Evolutionary conservation across 1,284 basidiomycete genomes (phyloP), one percentile per base, ranked within the genome.

Genomic region (Moniliella sp.): DNA sequence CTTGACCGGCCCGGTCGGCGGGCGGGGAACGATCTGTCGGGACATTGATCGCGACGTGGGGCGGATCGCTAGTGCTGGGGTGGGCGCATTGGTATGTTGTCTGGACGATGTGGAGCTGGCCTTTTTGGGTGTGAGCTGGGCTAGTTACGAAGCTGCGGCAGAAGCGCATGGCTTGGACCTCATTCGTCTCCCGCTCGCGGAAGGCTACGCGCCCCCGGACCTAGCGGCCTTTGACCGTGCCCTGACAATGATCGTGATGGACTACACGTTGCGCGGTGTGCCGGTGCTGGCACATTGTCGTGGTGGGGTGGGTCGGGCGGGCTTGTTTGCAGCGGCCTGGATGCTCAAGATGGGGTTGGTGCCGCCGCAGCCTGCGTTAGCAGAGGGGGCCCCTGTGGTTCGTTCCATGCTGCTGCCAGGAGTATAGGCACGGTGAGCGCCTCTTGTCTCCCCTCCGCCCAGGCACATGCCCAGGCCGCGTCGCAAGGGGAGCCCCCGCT

Each of bases 231-330:
- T 88, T 30, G 78, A 93, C 52, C 64, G 60, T 0, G 69, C 78
- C 37, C 66, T 97, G n/a, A 67, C 68, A 5, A 63, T 67, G 25
- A 64, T 93, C 34, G 75, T 84, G 27, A 58, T 70, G 11, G 62
- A 63, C 4, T 91, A 86, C 52, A 80, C 83, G 0, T 64, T 86
- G 5, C 65, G 65, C 4, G 83, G 84, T 1, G 59, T 69, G 2
- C 69, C 74, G 18, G 70, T 88, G 2, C 69, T 93, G 4, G 78
- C 78, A 4, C 88, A 94, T 50, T 97, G 88, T 58, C 72, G 88
- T 15, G 88, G 86, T 19, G 88, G 88, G 4, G 78, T 97, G 3
- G 88, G 88, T 1, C 71, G 88, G 15, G 88, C 88, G 0, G 86
- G 86, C 1, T 68, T 94, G 25, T 70, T 93, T 19, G 86, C 86